phyloP scores from a whole-genome alignment of 2,329 filamentous ascomycete species.

The Huntiella moniliformis region DNA sequence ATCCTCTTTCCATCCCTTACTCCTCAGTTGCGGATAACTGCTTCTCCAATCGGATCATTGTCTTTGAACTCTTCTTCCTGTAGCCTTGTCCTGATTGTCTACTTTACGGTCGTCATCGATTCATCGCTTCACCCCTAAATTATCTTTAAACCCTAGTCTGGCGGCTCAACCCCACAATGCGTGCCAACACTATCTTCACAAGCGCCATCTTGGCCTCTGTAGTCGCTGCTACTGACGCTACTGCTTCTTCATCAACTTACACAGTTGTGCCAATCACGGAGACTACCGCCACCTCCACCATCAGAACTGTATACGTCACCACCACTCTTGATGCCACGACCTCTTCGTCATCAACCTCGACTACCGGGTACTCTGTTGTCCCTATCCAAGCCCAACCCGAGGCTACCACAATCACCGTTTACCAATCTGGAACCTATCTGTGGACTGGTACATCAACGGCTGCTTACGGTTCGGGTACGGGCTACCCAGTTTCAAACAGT shows the following conservation, averaged over 20 bases:
- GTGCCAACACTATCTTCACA: slow-evolving; percentile 1
- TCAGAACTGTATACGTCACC: slow-evolving; percentile 9
- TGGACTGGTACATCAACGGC: slow-evolving; percentile 10
- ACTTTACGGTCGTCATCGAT: too few species aligned
- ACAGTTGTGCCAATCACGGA: slow-evolving; percentile 9
- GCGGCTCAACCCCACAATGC: slow-evolving; percentile 8
- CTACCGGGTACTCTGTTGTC: slow-evolving; percentile 7
- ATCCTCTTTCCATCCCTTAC: too few species aligned
- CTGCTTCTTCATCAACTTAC: slow-evolving; percentile 2
- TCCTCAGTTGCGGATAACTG: too few species aligned
- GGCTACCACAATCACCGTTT: slow-evolving; percentile 8
- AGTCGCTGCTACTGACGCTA: slow-evolving; percentile 2
- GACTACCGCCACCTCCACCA: slow-evolving; percentile 3
- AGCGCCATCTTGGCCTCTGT: slow-evolving; percentile 5
- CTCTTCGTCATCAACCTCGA: slow-evolving; percentile 1
- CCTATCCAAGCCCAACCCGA: slow-evolving; percentile 7
- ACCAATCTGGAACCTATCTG: slow-evolving; percentile 6
- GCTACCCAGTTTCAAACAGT: slow-evolving; percentile 1
- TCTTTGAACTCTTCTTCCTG: too few species aligned
- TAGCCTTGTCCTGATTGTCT: too few species aligned
- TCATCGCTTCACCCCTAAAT: too few species aligned
- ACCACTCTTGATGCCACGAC: slow-evolving; percentile 4
- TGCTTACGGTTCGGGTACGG: slow-evolving; percentile 2
- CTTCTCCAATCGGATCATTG: too few species aligned
- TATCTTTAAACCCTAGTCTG: neutral